These are phyloP conservation scores for Amylocarpus encephaloides DNA, from an alignment of 2,329 filamentous ascomycete genomes.

Conservation along the genomic window DNA sequence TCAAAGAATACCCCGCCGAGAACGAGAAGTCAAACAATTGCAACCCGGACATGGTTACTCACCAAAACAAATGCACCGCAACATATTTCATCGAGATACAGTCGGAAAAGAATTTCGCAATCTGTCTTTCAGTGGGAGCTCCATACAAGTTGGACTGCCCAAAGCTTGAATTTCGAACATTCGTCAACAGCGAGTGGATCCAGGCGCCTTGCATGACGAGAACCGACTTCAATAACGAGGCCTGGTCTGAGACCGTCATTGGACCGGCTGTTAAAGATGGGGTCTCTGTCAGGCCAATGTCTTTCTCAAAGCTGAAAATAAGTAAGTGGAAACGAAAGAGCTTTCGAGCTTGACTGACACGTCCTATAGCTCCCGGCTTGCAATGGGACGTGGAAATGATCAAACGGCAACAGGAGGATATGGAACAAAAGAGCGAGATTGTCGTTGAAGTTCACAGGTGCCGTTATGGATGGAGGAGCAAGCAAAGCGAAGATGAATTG, in stretches of 20 bases:
- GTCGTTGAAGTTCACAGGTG: background rate
- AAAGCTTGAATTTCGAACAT: background rate
- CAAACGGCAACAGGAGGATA: too few species aligned
- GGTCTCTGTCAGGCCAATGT: slow-evolving; percentile 10
- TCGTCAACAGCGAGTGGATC: background rate
- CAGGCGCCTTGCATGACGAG: background rate
- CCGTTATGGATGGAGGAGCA: background rate
- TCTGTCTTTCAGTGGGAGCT: background rate
- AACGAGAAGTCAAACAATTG: slow-evolving; percentile 1
- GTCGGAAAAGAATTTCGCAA: background rate
- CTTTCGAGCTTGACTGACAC: too few species aligned
- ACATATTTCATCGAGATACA: slow-evolving; percentile 11
- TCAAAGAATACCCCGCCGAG: slow-evolving; percentile 8
- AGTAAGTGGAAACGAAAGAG: too few species aligned
- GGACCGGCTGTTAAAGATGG: slow-evolving; percentile 8
- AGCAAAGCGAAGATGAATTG: slow-evolving; percentile 1
- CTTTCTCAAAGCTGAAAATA: slow-evolving; percentile 3
- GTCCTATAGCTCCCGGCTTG: too few species aligned
- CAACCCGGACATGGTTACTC: background rate
- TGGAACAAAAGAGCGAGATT: background rate
- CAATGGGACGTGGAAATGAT: too few species aligned
- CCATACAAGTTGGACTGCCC: background rate
- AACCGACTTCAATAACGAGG: background rate
- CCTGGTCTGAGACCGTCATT: slow-evolving; percentile 6
- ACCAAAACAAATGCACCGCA: too few species aligned